A percentile compares a stretch with the other conserved stretches of the same genome.
Conservation (phyloP, 2,329 filamentous ascomycete species). For the Septoria petroselini region DNA sequence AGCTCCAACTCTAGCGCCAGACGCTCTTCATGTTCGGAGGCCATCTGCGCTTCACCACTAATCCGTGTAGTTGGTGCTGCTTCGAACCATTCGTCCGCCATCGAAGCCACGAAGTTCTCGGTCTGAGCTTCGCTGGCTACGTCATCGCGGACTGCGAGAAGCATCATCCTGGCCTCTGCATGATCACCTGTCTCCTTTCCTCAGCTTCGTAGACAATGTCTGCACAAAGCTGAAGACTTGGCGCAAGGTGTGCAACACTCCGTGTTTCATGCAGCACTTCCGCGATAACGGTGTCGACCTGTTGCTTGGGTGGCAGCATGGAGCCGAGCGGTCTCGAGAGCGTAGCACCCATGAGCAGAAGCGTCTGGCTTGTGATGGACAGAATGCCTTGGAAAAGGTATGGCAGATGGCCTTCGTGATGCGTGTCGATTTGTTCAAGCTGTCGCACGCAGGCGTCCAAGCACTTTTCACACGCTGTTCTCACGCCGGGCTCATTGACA, state of each 20-base stretch:
- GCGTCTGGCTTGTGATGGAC: constrained; percentile 76
- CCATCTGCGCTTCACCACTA: background rate
- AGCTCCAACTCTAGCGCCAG: constrained; percentile 42
- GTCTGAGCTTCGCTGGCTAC: background rate
- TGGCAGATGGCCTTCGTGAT: constrained; percentile 79
- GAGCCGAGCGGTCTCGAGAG: constrained; percentile 70
- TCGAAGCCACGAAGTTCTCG: background rate
- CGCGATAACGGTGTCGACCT: constrained; percentile 73
- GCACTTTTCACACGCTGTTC: constrained; percentile 76
- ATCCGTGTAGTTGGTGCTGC: background rate
- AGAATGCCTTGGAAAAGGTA: constrained; percentile 84
- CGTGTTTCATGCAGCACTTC: constrained; percentile 74
- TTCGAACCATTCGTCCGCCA: background rate
- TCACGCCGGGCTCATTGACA: constrained; percentile 67
- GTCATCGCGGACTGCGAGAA: background rate
- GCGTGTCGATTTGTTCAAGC: constrained; percentile 72
- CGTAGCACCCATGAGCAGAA: constrained; percentile 79
- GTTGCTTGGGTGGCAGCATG: constrained; percentile 56
- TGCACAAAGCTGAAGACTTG: constrained; percentile 70
- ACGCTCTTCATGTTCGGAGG: constrained; percentile 16
- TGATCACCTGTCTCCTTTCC: constrained; percentile 62
- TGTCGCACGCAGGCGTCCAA: constrained; percentile 76
- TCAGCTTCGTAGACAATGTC: constrained; percentile 78
- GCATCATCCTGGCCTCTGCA: constrained; percentile 21
- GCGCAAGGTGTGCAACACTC: constrained; percentile 69